A percentile compares a stretch with the other conserved stretches of the same genome.
These are phyloP conservation scores for Cladosporium sp. DNA, from an alignment of 2,329 filamentous ascomycete genomes.

Conservation along the genomic window DNA sequence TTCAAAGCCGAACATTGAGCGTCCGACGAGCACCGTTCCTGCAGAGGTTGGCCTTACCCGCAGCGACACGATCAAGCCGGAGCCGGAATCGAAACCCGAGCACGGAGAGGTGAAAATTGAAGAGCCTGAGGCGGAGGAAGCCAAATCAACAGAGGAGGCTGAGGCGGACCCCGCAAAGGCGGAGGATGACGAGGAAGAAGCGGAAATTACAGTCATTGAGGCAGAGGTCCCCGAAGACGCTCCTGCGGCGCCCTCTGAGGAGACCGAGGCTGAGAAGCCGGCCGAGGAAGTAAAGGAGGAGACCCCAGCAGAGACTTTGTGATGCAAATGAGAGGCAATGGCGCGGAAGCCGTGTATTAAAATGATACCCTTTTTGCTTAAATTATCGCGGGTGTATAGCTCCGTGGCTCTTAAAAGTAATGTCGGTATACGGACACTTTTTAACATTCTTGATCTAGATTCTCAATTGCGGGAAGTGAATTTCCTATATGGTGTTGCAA, in stretches of 20 bases:
- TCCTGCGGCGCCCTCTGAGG: not conserved
- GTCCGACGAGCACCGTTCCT: conserved; percentile 19
- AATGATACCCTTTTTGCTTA: conserved; percentile 8
- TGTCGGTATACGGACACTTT: no score
- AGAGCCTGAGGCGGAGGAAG: conserved; percentile 54
- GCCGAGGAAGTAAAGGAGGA: conserved; percentile 4
- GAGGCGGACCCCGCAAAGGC: conserved; percentile 11
- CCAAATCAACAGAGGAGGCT: conserved; percentile 33
- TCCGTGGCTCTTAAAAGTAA: no score
- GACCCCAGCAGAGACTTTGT: not conserved
- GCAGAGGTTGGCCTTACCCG: conserved; percentile 11
- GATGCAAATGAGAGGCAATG: not conserved
- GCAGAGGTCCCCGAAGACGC: conserved; percentile 15
- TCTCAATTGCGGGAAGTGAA: not conserved
- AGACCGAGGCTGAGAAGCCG: not conserved
- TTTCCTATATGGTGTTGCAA: not conserved
- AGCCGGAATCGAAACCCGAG: conserved; percentile 18
- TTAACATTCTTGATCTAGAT: not conserved
- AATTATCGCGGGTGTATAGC: not conserved
- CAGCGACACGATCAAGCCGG: conserved; percentile 17
- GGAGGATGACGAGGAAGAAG: conserved; percentile 13
- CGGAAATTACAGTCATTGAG: conserved; percentile 15
- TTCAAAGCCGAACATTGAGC: conserved; percentile 22
- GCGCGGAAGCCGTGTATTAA: not conserved
- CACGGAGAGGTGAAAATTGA: conserved; percentile 21